phyloP scores from a whole-genome alignment of 345 rosid genomes.

The Reutealis trisperma region DNA sequence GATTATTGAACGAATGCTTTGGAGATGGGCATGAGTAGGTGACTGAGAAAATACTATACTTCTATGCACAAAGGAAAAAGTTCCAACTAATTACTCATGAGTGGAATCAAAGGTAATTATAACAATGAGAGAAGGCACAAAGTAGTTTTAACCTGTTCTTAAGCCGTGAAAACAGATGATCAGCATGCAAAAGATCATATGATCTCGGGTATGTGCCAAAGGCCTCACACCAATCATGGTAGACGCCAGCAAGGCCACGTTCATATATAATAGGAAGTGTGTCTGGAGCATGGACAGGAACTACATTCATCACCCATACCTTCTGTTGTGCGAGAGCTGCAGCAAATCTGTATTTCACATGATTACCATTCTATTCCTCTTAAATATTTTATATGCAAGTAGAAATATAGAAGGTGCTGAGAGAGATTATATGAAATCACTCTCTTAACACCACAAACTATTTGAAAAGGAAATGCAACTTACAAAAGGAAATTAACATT shows the following conservation, averaged over 20 bases:
- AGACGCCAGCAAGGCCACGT: slow-evolving; percentile 76
- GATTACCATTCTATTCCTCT: neutral
- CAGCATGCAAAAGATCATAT: slow-evolving; percentile 90
- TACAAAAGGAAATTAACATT: slow-evolving; percentile 1
- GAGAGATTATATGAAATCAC: neutral
- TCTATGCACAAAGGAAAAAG: neutral
- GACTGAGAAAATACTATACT: neutral
- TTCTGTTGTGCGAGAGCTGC: slow-evolving; percentile 74
- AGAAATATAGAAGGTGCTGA: neutral
- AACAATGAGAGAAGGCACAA: neutral
- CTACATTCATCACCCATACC: slow-evolving; percentile 93
- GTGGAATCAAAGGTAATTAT: neutral
- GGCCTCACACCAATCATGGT: slow-evolving; percentile 97
- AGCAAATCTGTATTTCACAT: slow-evolving; percentile 61
- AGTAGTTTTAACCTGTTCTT: slow-evolving; percentile 64
- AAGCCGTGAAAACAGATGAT: slow-evolving; percentile 93
- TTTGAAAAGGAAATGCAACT: too few species aligned
- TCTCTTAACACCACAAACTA: too few species aligned
- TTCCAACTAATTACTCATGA: neutral
- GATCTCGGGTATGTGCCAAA: slow-evolving; percentile 94
- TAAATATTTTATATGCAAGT: neutral
- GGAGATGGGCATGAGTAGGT: neutral
- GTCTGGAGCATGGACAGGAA: slow-evolving; percentile 88
- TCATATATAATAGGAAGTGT: slow-evolving; percentile 86
- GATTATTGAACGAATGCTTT: neutral